Percentiles rank a stretch among this genome's conserved stretches.
These are phyloP conservation scores for Fusarium sp. DNA, from an alignment of 2,329 filamentous ascomycete genomes.

Conservation along the genomic window DNA sequence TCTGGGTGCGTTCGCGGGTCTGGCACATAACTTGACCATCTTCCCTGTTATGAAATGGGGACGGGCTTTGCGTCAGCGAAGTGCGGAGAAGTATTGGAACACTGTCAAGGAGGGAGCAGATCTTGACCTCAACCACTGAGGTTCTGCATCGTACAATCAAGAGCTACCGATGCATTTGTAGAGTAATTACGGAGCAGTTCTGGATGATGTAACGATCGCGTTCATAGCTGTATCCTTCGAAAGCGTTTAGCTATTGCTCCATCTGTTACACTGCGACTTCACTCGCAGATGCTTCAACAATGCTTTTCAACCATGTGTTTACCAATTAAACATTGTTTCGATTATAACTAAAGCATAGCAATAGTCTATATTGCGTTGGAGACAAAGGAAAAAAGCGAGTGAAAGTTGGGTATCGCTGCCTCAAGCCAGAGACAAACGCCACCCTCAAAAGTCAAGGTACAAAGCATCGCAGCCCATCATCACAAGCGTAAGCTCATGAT, in stretches of 20 bases:
- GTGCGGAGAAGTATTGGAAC: background rate
- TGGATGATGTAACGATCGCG: background rate
- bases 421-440: background rate
- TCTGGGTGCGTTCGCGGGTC: background rate
- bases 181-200: background rate
- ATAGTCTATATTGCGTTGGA: background rate
- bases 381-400: background rate
- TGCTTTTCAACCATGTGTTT: background rate
- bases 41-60: background rate
- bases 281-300: rapidly evolving
- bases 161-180: too few species aligned
- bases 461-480: background rate
- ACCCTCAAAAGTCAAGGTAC: background rate
- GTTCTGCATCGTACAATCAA: rapidly evolving
- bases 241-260: background rate
- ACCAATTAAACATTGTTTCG: background rate
- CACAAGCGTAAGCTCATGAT: background rate
- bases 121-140: background rate
- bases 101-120: background rate
- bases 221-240: too few species aligned
- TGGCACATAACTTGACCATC: background rate
- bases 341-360: background rate
- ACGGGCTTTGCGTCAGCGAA: background rate
- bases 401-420: background rate
- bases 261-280: too few species aligned